phyloP scores from a whole-genome alignment of 2,329 filamentous ascomycete species.

The Verruconis gallopava region DNA sequence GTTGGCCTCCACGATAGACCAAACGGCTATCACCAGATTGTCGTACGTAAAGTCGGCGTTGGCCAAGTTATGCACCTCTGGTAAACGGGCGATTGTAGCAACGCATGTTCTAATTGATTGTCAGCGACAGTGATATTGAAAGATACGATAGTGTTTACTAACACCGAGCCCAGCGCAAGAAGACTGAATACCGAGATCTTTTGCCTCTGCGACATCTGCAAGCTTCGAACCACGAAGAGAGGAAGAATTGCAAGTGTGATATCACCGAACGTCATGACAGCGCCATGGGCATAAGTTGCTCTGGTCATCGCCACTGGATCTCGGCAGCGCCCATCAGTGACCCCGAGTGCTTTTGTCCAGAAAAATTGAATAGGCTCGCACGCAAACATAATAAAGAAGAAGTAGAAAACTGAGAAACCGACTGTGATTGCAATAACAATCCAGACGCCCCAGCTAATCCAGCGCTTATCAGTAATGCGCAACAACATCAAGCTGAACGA shows the following conservation, averaged over 20 bases:
- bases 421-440: background rate
- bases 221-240: background rate
- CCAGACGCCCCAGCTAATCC: background rate
- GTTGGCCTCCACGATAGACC: background rate
- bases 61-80: background rate
- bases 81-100: background rate
- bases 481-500: background rate
- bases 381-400: slow-evolving; percentile 1
- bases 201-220: background rate
- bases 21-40: background rate
- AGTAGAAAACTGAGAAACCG: background rate
- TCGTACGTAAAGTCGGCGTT: background rate
- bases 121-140: too few species aligned
- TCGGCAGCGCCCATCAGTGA: background rate
- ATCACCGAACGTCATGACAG: background rate
- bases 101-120: too few species aligned
- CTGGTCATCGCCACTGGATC: background rate
- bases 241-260: background rate
- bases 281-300: background rate
- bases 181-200: background rate
- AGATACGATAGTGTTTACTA: too few species aligned
- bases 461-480: background rate
- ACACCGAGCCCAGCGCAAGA: background rate
- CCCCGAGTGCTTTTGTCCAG: background rate
- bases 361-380: background rate